Conservation (phyloP, 257 asterid species). For the Ophiorrhiza pumila region DNA sequence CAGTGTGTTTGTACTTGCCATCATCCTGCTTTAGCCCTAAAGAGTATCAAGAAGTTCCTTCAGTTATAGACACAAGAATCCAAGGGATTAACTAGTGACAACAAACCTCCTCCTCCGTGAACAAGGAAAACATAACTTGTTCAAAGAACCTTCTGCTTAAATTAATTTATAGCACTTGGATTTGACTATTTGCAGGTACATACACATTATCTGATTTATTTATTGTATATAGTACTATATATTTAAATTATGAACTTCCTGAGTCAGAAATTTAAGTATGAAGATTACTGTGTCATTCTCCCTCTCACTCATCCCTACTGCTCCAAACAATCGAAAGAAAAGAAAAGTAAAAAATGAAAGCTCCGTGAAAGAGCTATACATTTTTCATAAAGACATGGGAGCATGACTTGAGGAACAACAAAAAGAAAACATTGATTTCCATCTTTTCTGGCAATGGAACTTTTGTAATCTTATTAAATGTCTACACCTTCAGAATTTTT, state of each 20-base stretch:
- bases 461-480: not conserved
- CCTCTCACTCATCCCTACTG: not conserved
- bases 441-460: not conserved
- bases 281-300: not conserved
- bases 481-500: conserved; percentile 67
- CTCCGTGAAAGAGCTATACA: not conserved
- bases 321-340: not conserved
- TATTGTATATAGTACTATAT: not conserved
- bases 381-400: not conserved
- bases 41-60: conserved; percentile 6
- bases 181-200: not conserved
- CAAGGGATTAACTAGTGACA: not conserved
- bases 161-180: not conserved
- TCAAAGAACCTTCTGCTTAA: not conserved
- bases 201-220: not conserved
- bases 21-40: conserved; percentile 71
- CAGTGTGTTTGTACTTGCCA: conserved; percentile 86
- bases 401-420: conserved; percentile 13
- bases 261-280: not conserved
- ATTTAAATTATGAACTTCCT: not conserved
- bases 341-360: not conserved
- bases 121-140: conserved; percentile 1
- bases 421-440: conserved; percentile 1
- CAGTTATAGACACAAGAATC: not conserved
- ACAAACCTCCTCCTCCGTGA: not conserved